These are phyloP conservation scores for Fistulina hepatica DNA, from an alignment of 1,284 basidiomycete species.

Conservation along the genomic window DNA sequence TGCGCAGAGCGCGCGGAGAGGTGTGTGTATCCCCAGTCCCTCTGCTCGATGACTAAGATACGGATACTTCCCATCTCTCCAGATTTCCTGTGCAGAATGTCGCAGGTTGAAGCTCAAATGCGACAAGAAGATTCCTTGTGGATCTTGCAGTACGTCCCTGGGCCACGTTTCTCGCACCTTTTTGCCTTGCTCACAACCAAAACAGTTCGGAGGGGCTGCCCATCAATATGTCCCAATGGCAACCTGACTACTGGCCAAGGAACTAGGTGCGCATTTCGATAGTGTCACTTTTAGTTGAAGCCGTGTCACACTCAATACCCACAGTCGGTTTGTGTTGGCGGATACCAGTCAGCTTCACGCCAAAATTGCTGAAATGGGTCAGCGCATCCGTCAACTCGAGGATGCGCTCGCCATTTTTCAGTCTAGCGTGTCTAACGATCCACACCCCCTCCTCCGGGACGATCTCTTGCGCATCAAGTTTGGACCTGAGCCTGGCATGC, in stretches of 20 bases:
- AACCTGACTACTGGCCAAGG: slow-evolving; percentile 38
- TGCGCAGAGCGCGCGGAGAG: slow-evolving; percentile 42
- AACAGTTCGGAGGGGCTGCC: slow-evolving; percentile 12
- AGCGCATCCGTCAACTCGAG: slow-evolving; percentile 53
- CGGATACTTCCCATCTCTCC: too few species aligned
- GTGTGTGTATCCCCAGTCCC: slow-evolving; percentile 19
- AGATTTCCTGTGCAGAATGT: slow-evolving; percentile 40
- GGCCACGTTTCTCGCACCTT: slow-evolving; percentile 23
- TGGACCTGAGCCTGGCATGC: slow-evolving; percentile 30
- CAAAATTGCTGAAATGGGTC: slow-evolving; percentile 62
- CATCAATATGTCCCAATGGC: slow-evolving; percentile 18
- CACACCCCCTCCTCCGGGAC: slow-evolving; percentile 52
- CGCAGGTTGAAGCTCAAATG: slow-evolving; percentile 36
- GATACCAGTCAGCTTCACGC: slow-evolving; percentile 60
- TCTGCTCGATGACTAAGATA: too few species aligned
- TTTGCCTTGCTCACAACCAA: background rate
- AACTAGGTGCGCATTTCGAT: slow-evolving; percentile 26
- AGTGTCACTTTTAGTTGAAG: background rate
- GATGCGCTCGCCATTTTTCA: slow-evolving; percentile 58
- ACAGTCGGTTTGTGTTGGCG: slow-evolving; percentile 43
- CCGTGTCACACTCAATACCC: slow-evolving; percentile 3
- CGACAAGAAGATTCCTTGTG: slow-evolving; percentile 38
- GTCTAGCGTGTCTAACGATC: slow-evolving; percentile 44
- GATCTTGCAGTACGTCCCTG: slow-evolving; percentile 38
- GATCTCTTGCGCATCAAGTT: slow-evolving; percentile 54